Percentiles rank a stretch among this genome's conserved stretches.
Evolutionary conservation across 176 grass and related monocot genomes (phyloP).

Genomic region (Raddia guianensis): DNA sequence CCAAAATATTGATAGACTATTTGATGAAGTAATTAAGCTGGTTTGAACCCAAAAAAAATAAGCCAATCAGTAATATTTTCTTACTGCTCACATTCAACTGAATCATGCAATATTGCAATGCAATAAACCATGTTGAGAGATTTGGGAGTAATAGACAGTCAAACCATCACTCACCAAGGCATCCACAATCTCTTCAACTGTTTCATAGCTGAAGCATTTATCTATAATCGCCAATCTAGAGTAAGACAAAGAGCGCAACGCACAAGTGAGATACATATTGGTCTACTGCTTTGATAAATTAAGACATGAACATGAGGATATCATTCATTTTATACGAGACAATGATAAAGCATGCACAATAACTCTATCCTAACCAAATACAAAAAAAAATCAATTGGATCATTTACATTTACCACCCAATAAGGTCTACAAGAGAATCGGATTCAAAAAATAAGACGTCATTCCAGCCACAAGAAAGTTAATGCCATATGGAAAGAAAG

Average conservation of each 20-base stretch:
- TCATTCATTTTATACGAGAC: background rate
- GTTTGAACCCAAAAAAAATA: background rate
- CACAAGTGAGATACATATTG: conserved; percentile 29
- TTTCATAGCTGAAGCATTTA: conserved; percentile 84
- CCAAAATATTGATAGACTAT: background rate
- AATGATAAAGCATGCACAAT: background rate
- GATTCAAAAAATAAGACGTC: background rate
- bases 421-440: background rate
- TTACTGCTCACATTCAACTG: conserved; percentile 3
- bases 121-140: background rate
- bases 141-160: background rate
- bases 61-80: conserved; percentile 1
- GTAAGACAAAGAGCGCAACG: conserved; percentile 40
- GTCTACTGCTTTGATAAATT: background rate
- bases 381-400: background rate
- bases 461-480: background rate
- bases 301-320: conserved; percentile 4
- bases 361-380: background rate
- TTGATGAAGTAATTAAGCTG: background rate
- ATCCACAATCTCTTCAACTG: conserved; percentile 91
- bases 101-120: conserved; percentile 10
- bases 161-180: conserved; percentile 64
- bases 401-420: conserved; percentile 11
- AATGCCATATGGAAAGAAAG: background rate
- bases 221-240: conserved; percentile 83